Base-by-base conservation (phyloP, 2,329 filamentous ascomycete species). In the Colletotrichum sp. region DNA sequence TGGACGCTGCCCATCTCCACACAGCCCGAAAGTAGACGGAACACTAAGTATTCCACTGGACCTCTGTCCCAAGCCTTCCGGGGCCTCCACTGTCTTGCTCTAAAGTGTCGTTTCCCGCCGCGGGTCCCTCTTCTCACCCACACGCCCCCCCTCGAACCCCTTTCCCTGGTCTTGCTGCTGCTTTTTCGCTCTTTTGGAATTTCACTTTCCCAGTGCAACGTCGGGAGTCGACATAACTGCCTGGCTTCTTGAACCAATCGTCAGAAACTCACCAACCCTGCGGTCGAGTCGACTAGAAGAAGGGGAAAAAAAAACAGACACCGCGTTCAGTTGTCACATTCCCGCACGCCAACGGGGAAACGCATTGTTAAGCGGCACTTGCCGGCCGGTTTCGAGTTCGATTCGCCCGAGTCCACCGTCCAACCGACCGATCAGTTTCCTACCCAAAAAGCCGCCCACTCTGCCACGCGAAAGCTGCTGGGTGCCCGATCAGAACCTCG, bases 351-450 rank as follows among this genome's bases (percentile, higher is more conserved):
- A 21, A 63, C n/a, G 21, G 32, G 64, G 43, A 52, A 52, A 73
- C 69, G 43, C 73, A 73, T 48, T 68, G 69, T 63, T 30, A 69
- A 75, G 69, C 63, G 73, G 73, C 43, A 73, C 63, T 69, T 75
- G 48, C 73, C 73, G 70, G 48, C 36, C 73, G 58, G 69, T 73
- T 73, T 73, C 63, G 73, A 72, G 69, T 69, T 73, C 73, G 63
- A 73, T 66, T 62, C 63, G 69, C 70, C 69, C 56, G 68, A 34
- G 34, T 59, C 70, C 69, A 63, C 63, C 56, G 63, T 56, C 30
- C 58, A 63, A 67, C 61, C 26, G 58, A 61, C 61, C 59, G 62
- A 68, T 43, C 26, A 6, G 16, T 26, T 52, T 18, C 48, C 34
- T 9, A 56, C 55, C 26, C 38, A n/a, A 43, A 36, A 68, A 48